A percentile compares a stretch with the other conserved stretches of the same genome.
Evolutionary conservation across 148 eudicot species (phyloP).

Genomic region (Vaccinium vitisidaea): DNA sequence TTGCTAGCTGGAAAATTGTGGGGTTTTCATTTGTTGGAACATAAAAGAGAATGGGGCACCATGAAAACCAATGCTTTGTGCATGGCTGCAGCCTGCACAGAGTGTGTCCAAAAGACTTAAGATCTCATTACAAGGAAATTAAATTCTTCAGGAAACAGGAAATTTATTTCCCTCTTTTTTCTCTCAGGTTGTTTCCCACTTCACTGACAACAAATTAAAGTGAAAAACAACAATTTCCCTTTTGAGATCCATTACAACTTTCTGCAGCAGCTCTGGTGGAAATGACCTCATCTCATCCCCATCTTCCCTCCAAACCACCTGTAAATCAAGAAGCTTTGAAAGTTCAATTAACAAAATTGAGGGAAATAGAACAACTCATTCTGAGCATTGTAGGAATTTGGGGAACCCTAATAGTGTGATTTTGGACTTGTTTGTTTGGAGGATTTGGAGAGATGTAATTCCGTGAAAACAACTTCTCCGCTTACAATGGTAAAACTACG

Average conservation of each 20-base stretch:
- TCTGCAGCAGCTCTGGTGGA: conserved; percentile 3
- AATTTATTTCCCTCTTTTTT: conserved; percentile 23
- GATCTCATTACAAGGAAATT: conserved; percentile 26
- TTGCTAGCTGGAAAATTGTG: background rate
- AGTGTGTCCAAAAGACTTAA: conserved; percentile 11
- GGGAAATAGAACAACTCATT: background rate
- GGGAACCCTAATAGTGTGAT: background rate
- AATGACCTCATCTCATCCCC: conserved; percentile 22
- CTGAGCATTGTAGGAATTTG: background rate
- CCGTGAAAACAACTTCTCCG: no score
- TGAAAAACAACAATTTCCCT: conserved; percentile 17
- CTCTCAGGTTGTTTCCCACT: conserved; percentile 27
- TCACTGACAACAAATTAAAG: conserved; percentile 3
- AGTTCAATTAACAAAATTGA: background rate
- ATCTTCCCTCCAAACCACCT: conserved; percentile 36
- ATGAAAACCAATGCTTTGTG: conserved; percentile 3
- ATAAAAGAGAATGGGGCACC: conserved; percentile 24
- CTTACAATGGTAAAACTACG: no score
- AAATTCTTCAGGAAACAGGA: conserved; percentile 12
- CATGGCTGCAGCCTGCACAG: conserved; percentile 9
- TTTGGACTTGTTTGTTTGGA: background rate
- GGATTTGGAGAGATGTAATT: background rate
- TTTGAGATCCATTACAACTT: conserved; percentile 15
- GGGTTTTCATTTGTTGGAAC: background rate
- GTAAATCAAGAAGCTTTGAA: background rate